Evolutionary conservation across 139 green algal genomes (phyloP), one percentile per base, ranked within the genome.

Genomic region (Raphidocelis subcapitata): DNA sequence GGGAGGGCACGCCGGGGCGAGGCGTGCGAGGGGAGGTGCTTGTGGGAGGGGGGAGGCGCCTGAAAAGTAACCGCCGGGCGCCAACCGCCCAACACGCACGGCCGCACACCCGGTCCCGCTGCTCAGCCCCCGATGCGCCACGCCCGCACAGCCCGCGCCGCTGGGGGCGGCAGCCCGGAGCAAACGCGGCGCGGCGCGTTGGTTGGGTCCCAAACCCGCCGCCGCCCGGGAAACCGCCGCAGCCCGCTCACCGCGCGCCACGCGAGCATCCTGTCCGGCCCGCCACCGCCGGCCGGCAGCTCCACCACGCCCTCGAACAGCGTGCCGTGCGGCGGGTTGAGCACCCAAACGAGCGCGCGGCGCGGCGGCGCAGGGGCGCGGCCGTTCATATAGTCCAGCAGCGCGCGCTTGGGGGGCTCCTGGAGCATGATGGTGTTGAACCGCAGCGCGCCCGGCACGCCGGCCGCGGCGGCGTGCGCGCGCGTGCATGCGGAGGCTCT

Each of bases 221-320:
- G 5, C 5, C 54, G 54, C 37, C 33, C 36, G n/a, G n/a, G n/a
- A 37, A 21, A 16, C 20, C 1, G 29, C 1, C 1, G 15, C 1
- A 47, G 49, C 24, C 36, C 0, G 23, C 36, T 37, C 41, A 33
- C 33, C 8, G 20, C 16, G 8, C 10, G 8, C 59, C 28, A 41
- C 59, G 8, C 16, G 5, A 41, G 29, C 29, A 65, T 41, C 20
- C 59, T 23, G 29, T 37, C 28, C 16, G n/a, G n/a, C n/a, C 59
- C 16, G 59, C 18, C 20, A 5, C 18, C 29, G 28, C 23, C 36
- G 18, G 49, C 60, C 44, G 28, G 33, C 26, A 92, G 77, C 3
- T 75, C 69, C 29, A 92, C 67, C 20, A 86, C 49, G 3, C 74
- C 83, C 57, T 92, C 87, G 15, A 81, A 74, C 5, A 88, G 67